Base-by-base conservation (phyloP, 2,329 filamentous ascomycete genomes). In the Arthrobotrys musiformis region DNA sequence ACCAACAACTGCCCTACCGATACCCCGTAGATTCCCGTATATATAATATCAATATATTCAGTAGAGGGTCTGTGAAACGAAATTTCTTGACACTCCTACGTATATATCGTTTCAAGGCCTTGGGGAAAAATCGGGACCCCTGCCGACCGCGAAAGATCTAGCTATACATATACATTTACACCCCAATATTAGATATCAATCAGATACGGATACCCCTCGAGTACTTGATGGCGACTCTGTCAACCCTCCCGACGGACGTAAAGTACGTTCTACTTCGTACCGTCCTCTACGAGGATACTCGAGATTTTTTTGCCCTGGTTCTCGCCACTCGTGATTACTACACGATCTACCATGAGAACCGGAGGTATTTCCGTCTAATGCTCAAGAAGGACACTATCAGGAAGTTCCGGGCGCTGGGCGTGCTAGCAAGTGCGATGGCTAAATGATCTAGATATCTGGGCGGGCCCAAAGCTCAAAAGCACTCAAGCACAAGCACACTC, bases 291-390 rank as follows among this genome's bases (percentile, higher is more conserved):
- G 17, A 42, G 0, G 50, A 68, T 44, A 52, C 52, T 11, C 4
- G 30, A 8, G 44, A 26, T 4, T 52, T 74, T 17, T 60, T 46
- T n/a, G 17, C 52, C 2, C 54, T 74, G 3, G 44, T 67, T 15
- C 50, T 33, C 42, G 17, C 61, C 35, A 54, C 70, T 22, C 61
- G 70, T 24, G 61, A 67, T 8, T 74, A 67, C 44, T 67, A 74
- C 26, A 44, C 40, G 13, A 67, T 74, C 15, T 74, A 61, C 22
- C 37, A 54, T 33, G 2, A 62, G 1, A 52, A 74, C 13, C 58
- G 54, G 22, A 74, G 48, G 13, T 74, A 74, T 40, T 74, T 74
- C 35, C 70, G 70, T 7, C 62, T 54, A 4, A 67, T 67, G 28
- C 19, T 74, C 8, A 61, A 52, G 11, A 67, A 42, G 30, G 37